These are phyloP conservation scores for Deuterostichococcus epilithicus DNA, from an alignment of 139 green algal species.

Conservation along the genomic window DNA sequence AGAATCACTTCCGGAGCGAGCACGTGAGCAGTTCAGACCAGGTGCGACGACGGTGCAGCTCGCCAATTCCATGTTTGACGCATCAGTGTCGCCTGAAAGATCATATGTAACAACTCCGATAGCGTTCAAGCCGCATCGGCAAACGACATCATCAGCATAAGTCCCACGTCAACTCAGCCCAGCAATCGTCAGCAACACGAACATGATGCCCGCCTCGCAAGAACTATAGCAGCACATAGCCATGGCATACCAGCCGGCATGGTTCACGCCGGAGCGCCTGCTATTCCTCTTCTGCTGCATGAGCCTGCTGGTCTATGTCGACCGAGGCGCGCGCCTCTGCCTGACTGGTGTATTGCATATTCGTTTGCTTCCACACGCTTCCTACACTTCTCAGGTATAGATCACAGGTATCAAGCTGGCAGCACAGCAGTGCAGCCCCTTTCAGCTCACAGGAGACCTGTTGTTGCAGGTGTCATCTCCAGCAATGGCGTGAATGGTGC, in stretches of 20 bases:
- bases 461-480: constrained; percentile 68
- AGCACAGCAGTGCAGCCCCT: background rate
- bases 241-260: constrained; percentile 15
- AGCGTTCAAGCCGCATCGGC: too few relatives aligned
- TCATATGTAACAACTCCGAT: too few relatives aligned
- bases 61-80: too few relatives aligned
- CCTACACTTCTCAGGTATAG: background rate
- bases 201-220: too few relatives aligned
- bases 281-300: constrained; percentile 71
- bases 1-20: too few relatives aligned
- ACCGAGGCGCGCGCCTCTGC: constrained; percentile 51
- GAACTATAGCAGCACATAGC: too few relatives aligned
- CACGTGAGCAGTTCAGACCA: too few relatives aligned
- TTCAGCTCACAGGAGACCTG: background rate
- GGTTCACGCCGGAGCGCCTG: constrained; percentile 65
- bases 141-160: too few relatives aligned
- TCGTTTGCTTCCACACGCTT: background rate
- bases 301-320: constrained; percentile 88
- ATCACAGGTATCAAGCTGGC: background rate
- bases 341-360: background rate
- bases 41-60: too few relatives aligned
- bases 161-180: too few relatives aligned
- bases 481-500: constrained; percentile 90
- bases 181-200: too few relatives aligned
- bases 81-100: too few relatives aligned